Evolutionary conservation across 2,329 filamentous ascomycete species (phyloP), one percentile per base, ranked within the genome.

Genomic region (Ophiosphaerella narmari): DNA sequence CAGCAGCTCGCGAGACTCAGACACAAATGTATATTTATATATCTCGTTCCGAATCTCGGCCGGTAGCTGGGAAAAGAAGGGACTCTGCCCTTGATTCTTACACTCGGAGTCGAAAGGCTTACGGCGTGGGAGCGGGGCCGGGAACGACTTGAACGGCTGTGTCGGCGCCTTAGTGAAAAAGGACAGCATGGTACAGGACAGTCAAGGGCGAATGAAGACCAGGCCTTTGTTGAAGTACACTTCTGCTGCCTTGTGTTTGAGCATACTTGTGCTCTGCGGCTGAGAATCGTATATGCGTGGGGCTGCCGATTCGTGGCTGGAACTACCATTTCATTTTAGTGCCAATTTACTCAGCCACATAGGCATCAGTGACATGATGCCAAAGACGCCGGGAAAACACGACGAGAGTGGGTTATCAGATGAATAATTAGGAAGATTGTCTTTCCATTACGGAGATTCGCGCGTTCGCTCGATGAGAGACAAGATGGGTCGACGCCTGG

Each of bases 31-130:
- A 31, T 48, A 35, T 2, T 13, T 29, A 34, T 53, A 59, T 8
- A 57, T 55, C 11, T 53, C 16, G 40, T 57, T 53, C 4, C 46
- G 29, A 36, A 55, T 42, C 24, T 56, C 50, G 9, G 51, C 23
- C 6, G 52, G 55, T 9, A 55, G 42, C 14, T 36, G 47, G 11
- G 7, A 5, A 35, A 53, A 21, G 24, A 55, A 43, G 9, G 31
- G 7, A 26, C 50, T 53, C 16, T 54, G 46, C 8, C 3, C n/a
- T 34, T 45, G 47, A 6, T 45, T 16, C 13, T 42, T 41, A 8
- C 41, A 49, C 8, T 14, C 7, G 4, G 13, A 13, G 14, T 13
- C 14, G 14, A 29, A 44, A 26, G 21, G 40, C 7, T 44, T 43
- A 16, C 14, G 32, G 4, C 14, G 38, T 7, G 39, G 35, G 2